Percentiles rank a stretch among this genome's conserved stretches.
Evolutionary conservation across 2,329 filamentous ascomycete genomes (phyloP).

Genomic region (Endoconidiophora polonica): DNA sequence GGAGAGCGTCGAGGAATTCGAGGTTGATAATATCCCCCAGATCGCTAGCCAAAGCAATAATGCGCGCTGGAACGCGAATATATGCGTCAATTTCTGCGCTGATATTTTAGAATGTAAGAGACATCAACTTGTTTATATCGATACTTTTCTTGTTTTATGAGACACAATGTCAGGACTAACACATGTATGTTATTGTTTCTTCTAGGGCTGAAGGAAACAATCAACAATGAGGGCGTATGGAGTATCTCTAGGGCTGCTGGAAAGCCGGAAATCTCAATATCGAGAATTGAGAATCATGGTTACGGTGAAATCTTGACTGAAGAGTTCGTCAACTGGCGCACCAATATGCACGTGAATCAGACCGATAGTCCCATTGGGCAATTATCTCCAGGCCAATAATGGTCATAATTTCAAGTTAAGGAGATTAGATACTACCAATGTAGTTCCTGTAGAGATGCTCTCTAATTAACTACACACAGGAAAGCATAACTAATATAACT

Average conservation of each 20-base stretch:
- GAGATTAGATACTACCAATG: not conserved
- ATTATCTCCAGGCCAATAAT: not conserved
- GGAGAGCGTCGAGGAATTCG: constrained; percentile 55
- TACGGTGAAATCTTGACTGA: constrained; percentile 61
- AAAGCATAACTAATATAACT: not conserved
- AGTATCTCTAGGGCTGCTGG: constrained; percentile 52
- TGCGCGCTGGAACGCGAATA: constrained; percentile 73
- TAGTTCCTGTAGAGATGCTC: not conserved
- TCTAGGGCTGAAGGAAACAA: constrained; percentile 40
- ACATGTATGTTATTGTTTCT: not conserved
- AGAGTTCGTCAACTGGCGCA: constrained; percentile 62
- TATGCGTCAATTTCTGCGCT: constrained; percentile 80
- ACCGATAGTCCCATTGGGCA: not conserved
- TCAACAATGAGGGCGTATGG: constrained; percentile 63
- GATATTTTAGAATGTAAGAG: constrained; percentile 58
- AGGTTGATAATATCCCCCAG: constrained; percentile 62
- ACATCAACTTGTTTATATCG: not conserved
- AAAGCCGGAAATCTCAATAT: constrained; percentile 53
- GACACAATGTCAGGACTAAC: not conserved
- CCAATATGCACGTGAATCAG: constrained; percentile 22
- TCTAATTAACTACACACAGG: not conserved
- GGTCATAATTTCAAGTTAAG: not conserved
- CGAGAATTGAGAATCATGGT: constrained; percentile 54
- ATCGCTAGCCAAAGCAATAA: constrained; percentile 51
- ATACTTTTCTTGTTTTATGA: not conserved